Conservation (phyloP, 805 yeast genomes). For the Yarrowia porcina region DNA sequence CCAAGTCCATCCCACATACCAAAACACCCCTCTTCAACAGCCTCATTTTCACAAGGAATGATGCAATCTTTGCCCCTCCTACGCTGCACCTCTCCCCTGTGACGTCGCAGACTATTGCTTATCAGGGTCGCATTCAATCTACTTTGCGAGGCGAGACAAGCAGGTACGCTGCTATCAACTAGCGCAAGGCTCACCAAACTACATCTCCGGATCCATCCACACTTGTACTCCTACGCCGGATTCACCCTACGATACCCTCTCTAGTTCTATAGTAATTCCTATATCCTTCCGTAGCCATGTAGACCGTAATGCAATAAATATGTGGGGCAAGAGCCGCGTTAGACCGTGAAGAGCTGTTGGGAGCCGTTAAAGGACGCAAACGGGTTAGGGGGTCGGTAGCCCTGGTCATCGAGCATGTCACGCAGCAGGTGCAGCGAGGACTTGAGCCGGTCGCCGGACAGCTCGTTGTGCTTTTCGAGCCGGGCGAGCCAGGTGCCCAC, state of each 20-base stretch:
- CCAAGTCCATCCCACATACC: too few species aligned
- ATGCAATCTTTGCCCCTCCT: too few species aligned
- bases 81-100: too few species aligned
- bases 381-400: constrained; percentile 17
- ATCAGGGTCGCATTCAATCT: too few species aligned
- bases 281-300: constrained; percentile 5
- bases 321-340: not conserved
- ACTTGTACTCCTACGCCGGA: too few species aligned
- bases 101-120: too few species aligned
- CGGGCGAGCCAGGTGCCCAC: constrained; percentile 4
- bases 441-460: constrained; percentile 17
- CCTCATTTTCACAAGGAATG: too few species aligned
- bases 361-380: constrained; percentile 6
- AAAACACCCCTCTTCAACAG: too few species aligned
- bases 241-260: not conserved
- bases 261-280: not conserved
- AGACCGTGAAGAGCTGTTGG: constrained; percentile 9
- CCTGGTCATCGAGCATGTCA: constrained; percentile 17
- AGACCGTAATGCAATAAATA: constrained; percentile 22
- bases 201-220: not conserved
- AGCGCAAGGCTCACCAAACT: too few species aligned
- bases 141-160: too few species aligned
- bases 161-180: too few species aligned
- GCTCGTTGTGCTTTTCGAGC: constrained; percentile 23
- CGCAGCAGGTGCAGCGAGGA: not conserved